Base-by-base conservation (phyloP, 1,139 yeast genomes). In the Lizanozyma gosingica region DNA sequence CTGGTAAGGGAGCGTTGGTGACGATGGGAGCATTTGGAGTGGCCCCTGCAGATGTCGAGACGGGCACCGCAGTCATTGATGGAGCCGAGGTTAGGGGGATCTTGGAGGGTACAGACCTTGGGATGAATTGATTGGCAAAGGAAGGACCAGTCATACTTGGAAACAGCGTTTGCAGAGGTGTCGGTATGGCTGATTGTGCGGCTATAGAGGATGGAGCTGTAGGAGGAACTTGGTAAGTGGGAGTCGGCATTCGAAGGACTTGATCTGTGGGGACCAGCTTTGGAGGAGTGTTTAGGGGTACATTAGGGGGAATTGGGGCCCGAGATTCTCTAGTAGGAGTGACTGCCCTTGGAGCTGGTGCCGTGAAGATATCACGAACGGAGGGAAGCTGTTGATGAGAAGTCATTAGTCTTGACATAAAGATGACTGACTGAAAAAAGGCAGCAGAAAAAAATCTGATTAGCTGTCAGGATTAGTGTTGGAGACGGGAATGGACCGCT, bases 1-100 rank as follows among this genome's bases (percentile, higher is more conserved):
- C 29, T 4, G 53, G 50, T 22, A 22, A 22, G 11, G 29, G 29
- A 22, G 6, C 29, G 11, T 22, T 22, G 11, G 6, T 6, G 29
- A 22, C 6, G 6, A 22, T 11, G 29, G 29, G 29, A 22, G 11
- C 29, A 6, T 22, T 22, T 6, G 29, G 29, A 11, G 29, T 22
- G 6, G 29, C 11, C 6, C 29, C 29, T 6, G 29, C 29, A 6
- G 29, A 22, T 6, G 29, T 22, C 6, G 29, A 22, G 11, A 11
- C 11, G 6, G 29, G 29, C 29, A 22, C 6, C 9, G 29, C 9
- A 11, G 6, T 22, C n/a, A n/a, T n/a, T n/a, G n/a, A n/a, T n/a
- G n/a, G n/a, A 11, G 29, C 29, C 9, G 29, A 22, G 11, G 6
- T 22, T 6, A 22, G 9, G 9, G 29, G 29, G 29, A 22, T 22